Evolutionary conservation across 139 green algal species (phyloP).

Genomic region (Chlorella sp.): DNA sequence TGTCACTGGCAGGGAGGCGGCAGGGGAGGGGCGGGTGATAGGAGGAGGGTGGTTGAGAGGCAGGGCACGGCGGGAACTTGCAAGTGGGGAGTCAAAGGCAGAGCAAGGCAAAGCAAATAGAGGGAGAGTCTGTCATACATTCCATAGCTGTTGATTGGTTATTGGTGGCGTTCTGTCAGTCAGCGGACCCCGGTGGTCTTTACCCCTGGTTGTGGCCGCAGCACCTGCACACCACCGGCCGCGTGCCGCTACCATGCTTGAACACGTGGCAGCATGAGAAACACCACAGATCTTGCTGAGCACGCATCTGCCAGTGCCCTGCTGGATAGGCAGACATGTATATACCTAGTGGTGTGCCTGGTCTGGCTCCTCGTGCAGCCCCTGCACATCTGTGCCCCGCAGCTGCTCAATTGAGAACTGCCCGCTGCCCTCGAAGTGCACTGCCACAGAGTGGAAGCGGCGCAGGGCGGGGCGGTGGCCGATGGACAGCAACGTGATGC

Average conservation of each 20-base stretch:
- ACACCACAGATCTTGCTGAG: too few species aligned
- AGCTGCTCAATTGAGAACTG: constrained; percentile 23
- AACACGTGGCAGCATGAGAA: too few species aligned
- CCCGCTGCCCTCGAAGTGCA: constrained; percentile 47
- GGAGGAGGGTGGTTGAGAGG: too few species aligned
- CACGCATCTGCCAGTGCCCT: too few species aligned
- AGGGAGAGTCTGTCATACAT: too few species aligned
- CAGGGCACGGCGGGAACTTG: too few species aligned
- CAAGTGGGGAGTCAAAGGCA: not conserved
- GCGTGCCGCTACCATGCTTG: too few species aligned
- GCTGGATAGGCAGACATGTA: too few species aligned
- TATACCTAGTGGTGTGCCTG: not conserved
- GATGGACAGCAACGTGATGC: constrained; percentile 93
- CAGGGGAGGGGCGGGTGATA: too few species aligned
- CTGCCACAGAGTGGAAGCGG: constrained; percentile 56
- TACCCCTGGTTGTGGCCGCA: not conserved
- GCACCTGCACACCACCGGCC: not conserved
- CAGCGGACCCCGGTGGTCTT: not conserved
- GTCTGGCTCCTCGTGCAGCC: not conserved
- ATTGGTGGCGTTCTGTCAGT: not conserved
- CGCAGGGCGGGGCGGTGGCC: constrained; percentile 80
- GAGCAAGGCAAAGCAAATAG: not conserved
- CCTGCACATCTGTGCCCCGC: constrained; percentile 25
- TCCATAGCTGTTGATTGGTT: not conserved
- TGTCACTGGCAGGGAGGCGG: too few species aligned